Percentiles rank a stretch among this genome's conserved stretches.
These are phyloP conservation scores for Epichloe sibirici DNA, from an alignment of 2,329 filamentous ascomycete species.

Conservation along the genomic window DNA sequence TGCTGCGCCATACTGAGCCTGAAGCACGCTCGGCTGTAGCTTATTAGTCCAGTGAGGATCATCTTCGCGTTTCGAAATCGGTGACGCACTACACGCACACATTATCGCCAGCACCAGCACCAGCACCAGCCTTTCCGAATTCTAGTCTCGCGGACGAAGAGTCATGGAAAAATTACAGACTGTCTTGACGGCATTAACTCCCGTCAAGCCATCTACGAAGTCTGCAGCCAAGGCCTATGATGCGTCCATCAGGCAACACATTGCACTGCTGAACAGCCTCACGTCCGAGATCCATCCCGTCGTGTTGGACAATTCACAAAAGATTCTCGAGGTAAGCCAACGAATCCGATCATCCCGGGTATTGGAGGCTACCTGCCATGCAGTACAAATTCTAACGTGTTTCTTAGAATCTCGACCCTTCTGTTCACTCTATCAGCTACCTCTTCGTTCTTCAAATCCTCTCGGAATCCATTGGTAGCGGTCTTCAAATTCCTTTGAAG, in stretches of 20 bases:
- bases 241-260: conserved; percentile 3
- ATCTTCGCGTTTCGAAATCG: background rate
- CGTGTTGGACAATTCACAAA: conserved; percentile 21
- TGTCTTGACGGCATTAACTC: conserved; percentile 1
- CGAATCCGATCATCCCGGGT: background rate
- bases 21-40: background rate
- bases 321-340: conserved; percentile 28
- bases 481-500: conserved; percentile 19
- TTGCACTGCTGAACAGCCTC: background rate
- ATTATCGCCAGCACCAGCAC: background rate
- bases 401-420: conserved; percentile 33
- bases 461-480: conserved; percentile 13
- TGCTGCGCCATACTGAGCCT: background rate
- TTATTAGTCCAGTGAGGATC: background rate
- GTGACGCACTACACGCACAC: background rate
- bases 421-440: conserved; percentile 38
- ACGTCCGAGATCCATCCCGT: conserved; percentile 6
- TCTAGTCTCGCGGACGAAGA: background rate
- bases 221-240: conserved; percentile 2
- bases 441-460: conserved; percentile 33
- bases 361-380: background rate
- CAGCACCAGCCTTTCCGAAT: background rate
- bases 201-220: background rate
- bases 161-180: conserved; percentile 2
- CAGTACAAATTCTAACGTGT: background rate